phyloP scores from a whole-genome alignment of 257 asterid genomes.

The Penstemon newberryi region DNA sequence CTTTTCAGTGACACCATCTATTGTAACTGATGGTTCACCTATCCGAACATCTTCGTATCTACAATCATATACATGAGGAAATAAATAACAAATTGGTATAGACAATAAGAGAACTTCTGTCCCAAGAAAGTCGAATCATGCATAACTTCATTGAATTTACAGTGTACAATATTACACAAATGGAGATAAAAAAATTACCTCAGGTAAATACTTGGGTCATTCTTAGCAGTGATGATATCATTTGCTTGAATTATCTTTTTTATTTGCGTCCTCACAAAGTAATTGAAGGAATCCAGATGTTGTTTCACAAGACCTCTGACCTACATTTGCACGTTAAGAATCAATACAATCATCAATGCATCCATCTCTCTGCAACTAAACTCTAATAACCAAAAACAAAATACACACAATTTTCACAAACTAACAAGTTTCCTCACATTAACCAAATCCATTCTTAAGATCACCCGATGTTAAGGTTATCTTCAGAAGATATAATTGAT shows the following conservation, averaged over 20 bases:
- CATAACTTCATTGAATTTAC: background rate
- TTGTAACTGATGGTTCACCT: slow-evolving; percentile 53
- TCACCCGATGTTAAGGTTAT: slow-evolving; percentile 1
- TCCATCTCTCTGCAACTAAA: background rate
- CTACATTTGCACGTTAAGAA: slow-evolving; percentile 41
- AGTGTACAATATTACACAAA: slow-evolving; percentile 5
- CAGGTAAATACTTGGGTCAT: slow-evolving; percentile 48
- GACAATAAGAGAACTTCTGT: slow-evolving; percentile 4
- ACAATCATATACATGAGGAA: slow-evolving; percentile 21
- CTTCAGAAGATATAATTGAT: background rate
- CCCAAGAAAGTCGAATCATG: slow-evolving; percentile 10
- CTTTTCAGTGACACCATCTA: slow-evolving; percentile 41
- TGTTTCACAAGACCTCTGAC: slow-evolving; percentile 92
- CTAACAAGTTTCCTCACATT: background rate
- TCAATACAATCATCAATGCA: background rate
- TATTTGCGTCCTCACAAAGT: slow-evolving; percentile 58
- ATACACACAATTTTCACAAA: background rate
- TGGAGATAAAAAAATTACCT: slow-evolving; percentile 36
- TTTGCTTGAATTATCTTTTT: slow-evolving; percentile 74
- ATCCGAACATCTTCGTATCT: slow-evolving; percentile 72
- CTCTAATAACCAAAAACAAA: background rate
- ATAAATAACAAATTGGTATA: background rate
- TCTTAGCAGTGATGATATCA: slow-evolving; percentile 40
- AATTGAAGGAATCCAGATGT: slow-evolving; percentile 90
- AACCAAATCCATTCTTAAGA: slow-evolving; percentile 18